Base-by-base conservation (phyloP, 169 alveolate species). In the Eimeria necatrix region DNA sequence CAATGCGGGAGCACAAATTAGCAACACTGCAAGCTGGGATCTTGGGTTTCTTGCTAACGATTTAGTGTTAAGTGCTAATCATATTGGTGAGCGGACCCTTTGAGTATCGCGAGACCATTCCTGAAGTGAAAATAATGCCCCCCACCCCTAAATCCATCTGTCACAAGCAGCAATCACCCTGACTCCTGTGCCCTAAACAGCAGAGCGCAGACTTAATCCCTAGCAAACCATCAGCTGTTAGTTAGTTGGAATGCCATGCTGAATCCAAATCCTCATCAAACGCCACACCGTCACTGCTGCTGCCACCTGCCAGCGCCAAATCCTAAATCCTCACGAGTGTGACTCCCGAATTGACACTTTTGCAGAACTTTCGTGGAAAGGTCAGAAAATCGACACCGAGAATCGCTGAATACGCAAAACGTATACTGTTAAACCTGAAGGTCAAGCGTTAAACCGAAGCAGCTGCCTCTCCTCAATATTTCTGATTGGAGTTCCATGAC, bases 141-240 rank as follows among this genome's bases (percentile, higher is more conserved):
- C 91, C 91, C 2, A 84, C 91, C 18, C 91, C 91, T 59, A 84
- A 84, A 59, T 84, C 91, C 91, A 84, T 84, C 91, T 84, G 91
- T 3, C 7, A 8, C 61, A 16, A 49, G n/a, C 78, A 53, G 59
- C 91, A 14, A 20, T 0, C 78, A 80, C 71, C 22, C 49, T 51
- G n/a, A 26, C 14, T 74, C 78, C 91, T 78, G 49, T 48, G 49
- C 88, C 46, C 86, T 32, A 12, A 48, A 78, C 26, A 18, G 59
- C 32, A 26, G 59, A 4, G 14, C 32, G 18, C 10, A 46, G 56
- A 26, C 9, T 8, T 16, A 73, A 16, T 18, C 24, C 59, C 59
- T 73, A 32, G 83, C 83, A 71, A 2, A 12, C 26, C 83, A 49
- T 32, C 51, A 12, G 83, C 53, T n/a, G 41, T 6, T 20, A 0